These are phyloP conservation scores for Fusarium sp. DNA, from an alignment of 2,329 filamentous ascomycete species.

Conservation along the genomic window DNA sequence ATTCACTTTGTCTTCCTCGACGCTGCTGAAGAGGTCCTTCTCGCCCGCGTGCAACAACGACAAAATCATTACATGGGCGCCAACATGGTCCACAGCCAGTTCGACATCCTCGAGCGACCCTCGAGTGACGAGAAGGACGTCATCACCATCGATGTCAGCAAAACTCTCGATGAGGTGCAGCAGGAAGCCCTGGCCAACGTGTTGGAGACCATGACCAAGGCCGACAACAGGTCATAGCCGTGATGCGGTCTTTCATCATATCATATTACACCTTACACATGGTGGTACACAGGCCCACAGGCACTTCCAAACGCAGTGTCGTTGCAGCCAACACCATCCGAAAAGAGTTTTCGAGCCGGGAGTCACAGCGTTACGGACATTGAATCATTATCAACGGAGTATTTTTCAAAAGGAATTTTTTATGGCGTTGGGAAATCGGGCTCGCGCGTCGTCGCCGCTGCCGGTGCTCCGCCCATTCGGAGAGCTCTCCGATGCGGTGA, in stretches of 20 bases:
- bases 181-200: constrained; percentile 69
- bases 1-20: constrained; percentile 95
- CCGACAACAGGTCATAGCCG: constrained; percentile 36
- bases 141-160: constrained; percentile 76
- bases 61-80: constrained; percentile 96
- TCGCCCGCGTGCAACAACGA: constrained; percentile 79
- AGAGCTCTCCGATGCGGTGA: constrained; percentile 32
- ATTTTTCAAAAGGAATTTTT: constrained; percentile 23
- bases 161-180: constrained; percentile 69
- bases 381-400: constrained; percentile 29
- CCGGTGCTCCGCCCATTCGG: constrained; percentile 23
- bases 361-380: constrained; percentile 44
- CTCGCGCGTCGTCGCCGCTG: constrained; percentile 12
- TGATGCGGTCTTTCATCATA: not conserved
- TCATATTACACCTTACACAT: not conserved
- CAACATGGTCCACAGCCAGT: constrained; percentile 93
- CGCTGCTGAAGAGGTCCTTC: constrained; percentile 79
- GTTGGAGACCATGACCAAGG: constrained; percentile 59
- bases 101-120: constrained; percentile 88
- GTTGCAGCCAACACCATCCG: constrained; percentile 14
- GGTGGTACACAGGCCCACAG: not conserved
- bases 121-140: constrained; percentile 77
- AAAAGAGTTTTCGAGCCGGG: constrained; percentile 39
- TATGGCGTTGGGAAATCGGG: constrained; percentile 26
- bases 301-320: constrained; percentile 1